These are phyloP conservation scores for Echria macrotheca DNA, from an alignment of 495 filamentous ascomycete genomes.

Conservation along the genomic window DNA sequence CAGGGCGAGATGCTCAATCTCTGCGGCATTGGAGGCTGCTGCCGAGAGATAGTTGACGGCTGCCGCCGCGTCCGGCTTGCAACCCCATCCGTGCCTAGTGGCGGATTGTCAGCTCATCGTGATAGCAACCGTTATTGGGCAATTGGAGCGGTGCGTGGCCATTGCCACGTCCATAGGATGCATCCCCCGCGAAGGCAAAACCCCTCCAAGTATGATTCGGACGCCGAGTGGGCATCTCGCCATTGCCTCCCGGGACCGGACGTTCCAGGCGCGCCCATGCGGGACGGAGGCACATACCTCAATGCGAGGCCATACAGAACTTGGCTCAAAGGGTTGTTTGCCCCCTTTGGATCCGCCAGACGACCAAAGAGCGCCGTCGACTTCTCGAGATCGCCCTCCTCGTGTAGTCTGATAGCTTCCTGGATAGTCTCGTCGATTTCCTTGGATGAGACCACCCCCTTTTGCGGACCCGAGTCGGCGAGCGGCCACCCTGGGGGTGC, in stretches of 20 bases:
- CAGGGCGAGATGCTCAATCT: constrained; percentile 77
- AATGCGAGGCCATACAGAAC: constrained; percentile 93
- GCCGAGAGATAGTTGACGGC: constrained; percentile 79
- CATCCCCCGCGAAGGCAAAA: neutral
- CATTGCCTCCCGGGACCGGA: neutral
- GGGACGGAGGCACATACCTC: constrained; percentile 52
- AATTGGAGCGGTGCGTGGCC: constrained; percentile 14
- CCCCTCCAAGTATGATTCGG: neutral
- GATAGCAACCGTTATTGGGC: constrained; percentile 13
- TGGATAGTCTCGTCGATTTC: constrained; percentile 75
- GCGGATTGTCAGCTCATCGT: constrained; percentile 11
- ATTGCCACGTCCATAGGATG: constrained; percentile 13
- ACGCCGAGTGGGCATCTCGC: constrained; percentile 7
- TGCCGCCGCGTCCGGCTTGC: constrained; percentile 59
- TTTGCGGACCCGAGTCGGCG: constrained; percentile 9
- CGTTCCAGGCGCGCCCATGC: neutral
- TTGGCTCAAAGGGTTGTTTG: constrained; percentile 90
- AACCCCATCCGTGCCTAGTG: constrained; percentile 89
- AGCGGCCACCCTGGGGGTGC: constrained; percentile 5
- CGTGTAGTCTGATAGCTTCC: constrained; percentile 92
- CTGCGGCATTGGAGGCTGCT: constrained; percentile 86
- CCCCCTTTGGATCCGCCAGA: constrained; percentile 77
- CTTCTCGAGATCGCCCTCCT: constrained; percentile 65
- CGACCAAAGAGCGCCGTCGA: constrained; percentile 83
- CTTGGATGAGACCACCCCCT: constrained; percentile 40